These are phyloP conservation scores for Aspergillus campestris DNA, from an alignment of 495 filamentous ascomycete species.

Conservation along the genomic window DNA sequence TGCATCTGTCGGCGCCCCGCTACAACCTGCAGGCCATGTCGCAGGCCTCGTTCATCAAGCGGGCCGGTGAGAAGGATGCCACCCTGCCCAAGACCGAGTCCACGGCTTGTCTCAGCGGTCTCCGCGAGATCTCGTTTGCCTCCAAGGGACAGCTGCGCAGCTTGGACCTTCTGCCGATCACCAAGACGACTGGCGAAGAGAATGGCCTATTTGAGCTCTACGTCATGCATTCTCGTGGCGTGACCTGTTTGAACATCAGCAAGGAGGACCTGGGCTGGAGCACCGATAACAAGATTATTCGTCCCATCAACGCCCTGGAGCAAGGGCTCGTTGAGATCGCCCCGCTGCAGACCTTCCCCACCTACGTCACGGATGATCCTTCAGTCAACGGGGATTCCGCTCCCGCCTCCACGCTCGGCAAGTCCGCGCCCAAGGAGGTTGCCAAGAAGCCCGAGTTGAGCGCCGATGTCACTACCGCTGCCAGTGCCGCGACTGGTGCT, in stretches of 20 bases:
- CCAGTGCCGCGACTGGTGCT: slow-evolving; percentile 21
- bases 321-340: slow-evolving; percentile 48
- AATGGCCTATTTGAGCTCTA: slow-evolving; percentile 83
- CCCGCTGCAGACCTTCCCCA: slow-evolving; percentile 40
- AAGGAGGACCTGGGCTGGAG: slow-evolving; percentile 86
- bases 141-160: slow-evolving; percentile 85
- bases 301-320: slow-evolving; percentile 63
- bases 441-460: slow-evolving; percentile 31
- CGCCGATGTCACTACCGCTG: slow-evolving; percentile 20
- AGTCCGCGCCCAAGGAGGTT: slow-evolving; percentile 24
- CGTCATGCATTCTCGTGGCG: slow-evolving; percentile 92
- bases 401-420: slow-evolving; percentile 20
- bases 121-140: slow-evolving; percentile 86
- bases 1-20: slow-evolving; percentile 85
- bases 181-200: slow-evolving; percentile 41
- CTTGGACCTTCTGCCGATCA: slow-evolving; percentile 68
- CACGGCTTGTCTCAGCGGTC: slow-evolving; percentile 90
- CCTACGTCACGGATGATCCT: slow-evolving; percentile 36
- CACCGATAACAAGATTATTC: slow-evolving; percentile 72
- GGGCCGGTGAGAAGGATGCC: slow-evolving; percentile 61
- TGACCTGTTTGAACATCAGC: slow-evolving; percentile 75
- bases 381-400: slow-evolving; percentile 42
- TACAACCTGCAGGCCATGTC: slow-evolving; percentile 73
- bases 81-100: slow-evolving; percentile 76
- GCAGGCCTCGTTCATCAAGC: slow-evolving; percentile 78